Conservation (phyloP, 2,329 filamentous ascomycete species). For the Fusarium sublunatum region DNA sequence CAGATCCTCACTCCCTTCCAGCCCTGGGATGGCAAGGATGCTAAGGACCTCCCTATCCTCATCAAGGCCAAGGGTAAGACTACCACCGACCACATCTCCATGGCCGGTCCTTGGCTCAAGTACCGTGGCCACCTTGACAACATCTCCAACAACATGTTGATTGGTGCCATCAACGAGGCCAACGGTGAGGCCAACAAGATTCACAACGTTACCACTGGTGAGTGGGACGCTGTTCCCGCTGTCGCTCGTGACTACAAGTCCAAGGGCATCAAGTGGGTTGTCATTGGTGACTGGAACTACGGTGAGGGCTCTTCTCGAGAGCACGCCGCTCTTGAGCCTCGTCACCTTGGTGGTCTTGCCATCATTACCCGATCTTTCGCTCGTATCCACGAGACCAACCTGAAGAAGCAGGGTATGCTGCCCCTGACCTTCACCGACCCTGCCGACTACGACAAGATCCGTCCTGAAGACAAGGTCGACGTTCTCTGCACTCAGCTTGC, state of each 20-base stretch:
- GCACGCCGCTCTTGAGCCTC: constrained; percentile 96
- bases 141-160: constrained; percentile 99
- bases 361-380: constrained; percentile 97
- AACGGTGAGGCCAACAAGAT: constrained; percentile 99
- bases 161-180: constrained; percentile 94
- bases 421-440: constrained; percentile 94
- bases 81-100: constrained; percentile 98
- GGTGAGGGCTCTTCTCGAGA: constrained; percentile 97
- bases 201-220: constrained; percentile 86
- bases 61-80: constrained; percentile 99
- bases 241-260: constrained; percentile 99
- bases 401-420: constrained; percentile 99
- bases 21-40: constrained; percentile 93
- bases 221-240: constrained; percentile 88
- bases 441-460: constrained; percentile 97
- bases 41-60: constrained; percentile 83
- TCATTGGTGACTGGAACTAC: constrained; percentile 99
- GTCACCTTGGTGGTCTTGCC: constrained; percentile 95
- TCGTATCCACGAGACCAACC: constrained; percentile 99
- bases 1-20: constrained; percentile 89
- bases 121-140: constrained; percentile 99
- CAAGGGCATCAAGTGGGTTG: constrained; percentile 96
- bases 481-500: constrained; percentile 88
- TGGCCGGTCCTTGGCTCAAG: constrained; percentile 96
- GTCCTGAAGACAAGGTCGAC: constrained; percentile 90